Evolutionary conservation across 2,329 filamentous ascomycete genomes (phyloP).

Genomic region (Pseudocercospora musae): DNA sequence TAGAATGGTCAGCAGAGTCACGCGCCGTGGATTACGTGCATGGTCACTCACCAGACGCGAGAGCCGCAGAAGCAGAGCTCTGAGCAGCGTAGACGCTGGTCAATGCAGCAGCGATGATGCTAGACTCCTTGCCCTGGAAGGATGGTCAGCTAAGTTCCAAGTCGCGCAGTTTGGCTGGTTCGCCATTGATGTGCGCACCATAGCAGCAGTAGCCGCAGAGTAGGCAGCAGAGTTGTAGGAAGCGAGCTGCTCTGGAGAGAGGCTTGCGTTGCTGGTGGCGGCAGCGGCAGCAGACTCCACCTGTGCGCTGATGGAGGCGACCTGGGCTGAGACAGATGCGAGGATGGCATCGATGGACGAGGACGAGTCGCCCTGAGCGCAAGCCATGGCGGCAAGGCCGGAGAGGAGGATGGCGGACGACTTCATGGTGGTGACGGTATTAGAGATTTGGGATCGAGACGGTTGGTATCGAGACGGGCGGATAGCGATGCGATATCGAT

Average conservation of each 20-base stretch:
- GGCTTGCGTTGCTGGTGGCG: constrained; percentile 10
- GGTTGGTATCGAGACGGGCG: not conserved
- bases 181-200: constrained; percentile 6
- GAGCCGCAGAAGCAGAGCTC: constrained; percentile 7
- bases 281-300: constrained; percentile 13
- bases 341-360: constrained; percentile 5
- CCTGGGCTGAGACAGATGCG: constrained; percentile 13
- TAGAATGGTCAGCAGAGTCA: not conserved
- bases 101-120: constrained; percentile 16
- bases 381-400: constrained; percentile 23
- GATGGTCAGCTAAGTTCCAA: not conserved
- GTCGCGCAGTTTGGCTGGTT: not conserved
- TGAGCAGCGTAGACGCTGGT: constrained; percentile 15
- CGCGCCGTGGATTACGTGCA: not conserved
- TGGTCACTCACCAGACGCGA: constrained; percentile 5
- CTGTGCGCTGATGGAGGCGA: constrained; percentile 8
- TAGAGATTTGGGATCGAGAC: not conserved
- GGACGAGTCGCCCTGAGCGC: constrained; percentile 14
- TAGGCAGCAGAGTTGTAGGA: constrained; percentile 18
- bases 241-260: constrained; percentile 14
- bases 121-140: constrained; percentile 8
- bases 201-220: constrained; percentile 14
- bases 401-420: constrained; percentile 21
- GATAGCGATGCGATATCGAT: not conserved
- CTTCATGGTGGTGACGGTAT: constrained; percentile 24